Conservation (phyloP, 768 basidiomycete genomes). For the Naganishia vaughanmartiniae region DNA sequence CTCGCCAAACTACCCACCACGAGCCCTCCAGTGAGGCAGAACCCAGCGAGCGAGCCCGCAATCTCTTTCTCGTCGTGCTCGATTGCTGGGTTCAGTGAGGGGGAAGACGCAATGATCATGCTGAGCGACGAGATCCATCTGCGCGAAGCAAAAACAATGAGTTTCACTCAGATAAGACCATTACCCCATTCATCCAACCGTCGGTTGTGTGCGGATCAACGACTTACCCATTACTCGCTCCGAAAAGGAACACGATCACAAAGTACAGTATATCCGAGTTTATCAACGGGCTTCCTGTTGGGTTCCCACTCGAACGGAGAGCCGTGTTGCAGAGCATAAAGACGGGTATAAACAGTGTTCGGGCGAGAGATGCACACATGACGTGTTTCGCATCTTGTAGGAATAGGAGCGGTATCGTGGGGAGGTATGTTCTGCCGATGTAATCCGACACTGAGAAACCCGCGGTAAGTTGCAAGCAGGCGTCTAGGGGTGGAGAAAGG, state of each 20-base stretch:
- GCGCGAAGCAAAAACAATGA: neutral
- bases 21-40: conserved; percentile 74
- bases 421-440: conserved; percentile 49
- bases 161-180: neutral
- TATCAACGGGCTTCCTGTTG: conserved; percentile 57
- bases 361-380: conserved; percentile 63
- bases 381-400: conserved; percentile 70
- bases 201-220: neutral
- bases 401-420: conserved; percentile 54
- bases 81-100: conserved; percentile 72
- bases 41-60: conserved; percentile 75
- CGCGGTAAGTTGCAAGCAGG: neutral
- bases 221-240: conserved; percentile 67
- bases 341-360: conserved; percentile 78
- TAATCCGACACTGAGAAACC: conserved; percentile 46
- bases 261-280: conserved; percentile 75
- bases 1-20: conserved; percentile 72
- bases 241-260: conserved; percentile 68
- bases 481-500: neutral
- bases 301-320: neutral
- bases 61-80: conserved; percentile 76
- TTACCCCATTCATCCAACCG: neutral
- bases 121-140: conserved; percentile 68
- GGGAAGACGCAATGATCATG: conserved; percentile 78
- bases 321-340: conserved; percentile 82